These are phyloP conservation scores for Conidiobolus coronatus DNA, from an alignment of 371 early-diverging fungal genomes.

Conservation along the genomic window DNA sequence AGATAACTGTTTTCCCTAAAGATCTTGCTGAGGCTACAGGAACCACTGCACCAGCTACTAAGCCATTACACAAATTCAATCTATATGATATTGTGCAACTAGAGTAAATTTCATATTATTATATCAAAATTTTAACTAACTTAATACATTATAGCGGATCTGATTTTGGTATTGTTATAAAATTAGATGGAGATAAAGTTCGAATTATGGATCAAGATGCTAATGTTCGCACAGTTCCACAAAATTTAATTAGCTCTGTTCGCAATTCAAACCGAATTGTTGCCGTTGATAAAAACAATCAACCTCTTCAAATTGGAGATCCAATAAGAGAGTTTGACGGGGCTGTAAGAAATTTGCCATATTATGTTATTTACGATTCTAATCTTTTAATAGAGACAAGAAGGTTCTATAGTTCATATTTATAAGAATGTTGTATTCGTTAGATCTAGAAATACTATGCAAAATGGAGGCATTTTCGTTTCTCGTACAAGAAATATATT, in stretches of 20 bases:
- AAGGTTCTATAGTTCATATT: constrained; percentile 16
- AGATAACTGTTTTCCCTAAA: constrained; percentile 61
- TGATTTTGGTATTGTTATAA: constrained; percentile 74
- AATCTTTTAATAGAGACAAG: constrained; percentile 9
- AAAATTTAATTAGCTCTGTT: constrained; percentile 38
- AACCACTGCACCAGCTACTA: constrained; percentile 13
- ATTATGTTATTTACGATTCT: neutral
- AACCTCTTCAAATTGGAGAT: constrained; percentile 58
- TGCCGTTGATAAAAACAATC: constrained; percentile 52
- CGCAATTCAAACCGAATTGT: constrained; percentile 39
- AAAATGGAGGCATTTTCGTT: constrained; percentile 31
- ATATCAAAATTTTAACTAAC: too few species aligned
- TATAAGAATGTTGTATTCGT: constrained; percentile 14
- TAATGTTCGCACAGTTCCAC: constrained; percentile 32
- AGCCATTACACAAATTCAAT: constrained; percentile 9
- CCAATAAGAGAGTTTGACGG: constrained; percentile 39
- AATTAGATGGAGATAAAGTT: constrained; percentile 48
- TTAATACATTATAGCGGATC: too few species aligned
- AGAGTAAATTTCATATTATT: constrained; percentile 29
- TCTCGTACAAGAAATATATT: too few species aligned
- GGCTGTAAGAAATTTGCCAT: constrained; percentile 13
- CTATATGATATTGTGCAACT: constrained; percentile 69
- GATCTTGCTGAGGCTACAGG: constrained; percentile 52
- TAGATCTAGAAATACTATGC: constrained; percentile 13
- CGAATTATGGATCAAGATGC: constrained; percentile 65